Base-by-base conservation (phyloP, 208 protist species). In the Crithidia sp. region DNA sequence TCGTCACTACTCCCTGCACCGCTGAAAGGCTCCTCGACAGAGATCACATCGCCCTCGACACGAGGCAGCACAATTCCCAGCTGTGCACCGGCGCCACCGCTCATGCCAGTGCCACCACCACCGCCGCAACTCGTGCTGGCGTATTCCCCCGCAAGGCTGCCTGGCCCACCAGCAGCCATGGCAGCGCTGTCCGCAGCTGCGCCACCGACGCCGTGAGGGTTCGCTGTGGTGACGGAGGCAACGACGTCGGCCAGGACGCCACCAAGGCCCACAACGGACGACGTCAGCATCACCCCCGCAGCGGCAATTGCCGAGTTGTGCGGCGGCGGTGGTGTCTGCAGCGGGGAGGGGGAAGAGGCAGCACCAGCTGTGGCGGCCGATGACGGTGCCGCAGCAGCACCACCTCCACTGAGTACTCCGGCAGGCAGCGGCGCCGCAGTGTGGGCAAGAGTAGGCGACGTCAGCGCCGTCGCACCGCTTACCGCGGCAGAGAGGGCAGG, bases 51-150 rank as follows among this genome's bases (percentile, higher is more conserved):
- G 3, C 82, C 83, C 39, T 88, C 82, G 36, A 95, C 55, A 47
- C 86, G 87, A 0, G 90, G 90, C 53, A 95, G 69, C 58, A 84
- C 82, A 16, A 91, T 79, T 16, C 89, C 89, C 39, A 90, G 73
- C 47, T 61, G 56, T 13, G 84, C 61, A 4, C 73, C 75, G 2
- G 47, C 39, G 17, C 66, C 63, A 45, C 45, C 54, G 17, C 56
- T 41, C 19, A 44, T 17, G 12, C 39, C 43, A 8, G 12, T 63
- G 41, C 8, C 41, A 50, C 5, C 10, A 12, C 5, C n/a, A 59
- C 9, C 12, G 50, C 14, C 16, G 50, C 50, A 0, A 28, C 28
- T 28, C 28, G 50, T 17, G 16, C 14, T 40, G 8, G 40, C 9
- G 28, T 60, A 58, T 5, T 59, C 64, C 7, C 47, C 50, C 2